Conservation (phyloP, 495 filamentous ascomycete genomes). For the Talaromyces liani region DNA sequence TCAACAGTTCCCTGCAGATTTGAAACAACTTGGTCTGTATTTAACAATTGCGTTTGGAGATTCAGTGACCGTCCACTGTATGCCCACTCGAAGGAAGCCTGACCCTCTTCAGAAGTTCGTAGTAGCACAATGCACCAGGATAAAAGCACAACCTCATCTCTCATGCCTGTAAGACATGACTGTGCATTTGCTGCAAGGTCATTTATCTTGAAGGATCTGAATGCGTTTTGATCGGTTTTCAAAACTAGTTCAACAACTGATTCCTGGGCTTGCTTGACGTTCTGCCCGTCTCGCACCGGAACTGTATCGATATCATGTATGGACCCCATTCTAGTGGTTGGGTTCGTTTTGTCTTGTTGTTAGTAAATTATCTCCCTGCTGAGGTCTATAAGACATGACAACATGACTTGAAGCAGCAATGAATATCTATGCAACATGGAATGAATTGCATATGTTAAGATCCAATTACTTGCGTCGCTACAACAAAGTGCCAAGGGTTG, state of each 20-base stretch:
- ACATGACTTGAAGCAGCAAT: not conserved
- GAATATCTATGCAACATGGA: not conserved
- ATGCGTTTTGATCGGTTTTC: constrained; percentile 7
- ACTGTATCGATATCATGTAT: constrained; percentile 14
- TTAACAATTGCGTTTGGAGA: not conserved
- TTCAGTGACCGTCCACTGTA: constrained; percentile 13
- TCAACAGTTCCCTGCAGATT: constrained; percentile 19
- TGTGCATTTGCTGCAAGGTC: constrained; percentile 14
- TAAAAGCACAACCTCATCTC: constrained; percentile 30
- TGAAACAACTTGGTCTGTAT: constrained; percentile 17
- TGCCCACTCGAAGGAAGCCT: constrained; percentile 30
- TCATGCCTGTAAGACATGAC: constrained; percentile 20
- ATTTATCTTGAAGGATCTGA: constrained; percentile 14
- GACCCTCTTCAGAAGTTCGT: constrained; percentile 28
- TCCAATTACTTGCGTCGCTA: not conserved
- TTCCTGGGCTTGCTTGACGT: not conserved
- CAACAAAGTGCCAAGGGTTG: not conserved
- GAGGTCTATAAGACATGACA: not conserved
- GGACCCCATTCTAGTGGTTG: constrained; percentile 21
- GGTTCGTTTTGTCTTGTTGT: constrained; percentile 2
- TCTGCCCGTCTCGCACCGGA: not conserved
- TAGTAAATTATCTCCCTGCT: not conserved
- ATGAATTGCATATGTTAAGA: not conserved
- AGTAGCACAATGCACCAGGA: constrained; percentile 39
- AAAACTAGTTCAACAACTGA: not conserved